phyloP scores from a whole-genome alignment of 1,284 basidiomycete genomes.

The Papiliotrema terrestris region DNA sequence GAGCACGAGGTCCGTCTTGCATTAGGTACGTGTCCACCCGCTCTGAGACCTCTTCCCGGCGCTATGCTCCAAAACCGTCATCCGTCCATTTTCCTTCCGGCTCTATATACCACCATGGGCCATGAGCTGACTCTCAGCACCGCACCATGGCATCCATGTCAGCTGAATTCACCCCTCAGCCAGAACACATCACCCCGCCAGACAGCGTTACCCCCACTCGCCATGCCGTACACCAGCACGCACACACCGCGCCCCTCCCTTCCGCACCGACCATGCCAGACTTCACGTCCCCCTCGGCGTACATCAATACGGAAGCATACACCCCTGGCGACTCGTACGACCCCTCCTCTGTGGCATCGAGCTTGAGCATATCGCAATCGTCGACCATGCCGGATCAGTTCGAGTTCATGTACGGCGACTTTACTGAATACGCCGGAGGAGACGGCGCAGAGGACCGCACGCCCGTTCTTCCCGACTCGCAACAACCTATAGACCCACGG shows the following conservation, averaged over 20 bases:
- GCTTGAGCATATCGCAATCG: conserved; percentile 1
- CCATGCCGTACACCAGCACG: neutral
- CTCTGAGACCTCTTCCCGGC: no score
- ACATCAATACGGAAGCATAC: conserved; percentile 15
- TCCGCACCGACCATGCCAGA: neutral
- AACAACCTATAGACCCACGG: conserved; percentile 7
- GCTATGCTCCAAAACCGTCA: no score
- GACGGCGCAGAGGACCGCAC: conserved; percentile 7
- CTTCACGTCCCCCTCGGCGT: conserved; percentile 22
- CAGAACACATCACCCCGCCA: conserved; percentile 3
- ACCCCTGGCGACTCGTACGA: conserved; percentile 7
- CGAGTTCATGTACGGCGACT: conserved; percentile 1
- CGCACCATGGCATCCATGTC: neutral
- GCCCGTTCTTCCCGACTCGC: conserved; percentile 11
- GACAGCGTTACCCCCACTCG: conserved; percentile 1
- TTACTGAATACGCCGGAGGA: conserved; percentile 1
- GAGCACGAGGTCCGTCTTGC: no score
- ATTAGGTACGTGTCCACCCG: no score
- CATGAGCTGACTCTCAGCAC: neutral
- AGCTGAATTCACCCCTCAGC: conserved; percentile 3
- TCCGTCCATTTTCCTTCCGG: no score
- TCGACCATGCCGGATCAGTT: neutral
- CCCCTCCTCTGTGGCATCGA: neutral
- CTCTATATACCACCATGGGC: no score
- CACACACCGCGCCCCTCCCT: neutral